These are phyloP conservation scores for Guadua angustifolia DNA, from an alignment of 176 grass and related monocot genomes.

Conservation along the genomic window DNA sequence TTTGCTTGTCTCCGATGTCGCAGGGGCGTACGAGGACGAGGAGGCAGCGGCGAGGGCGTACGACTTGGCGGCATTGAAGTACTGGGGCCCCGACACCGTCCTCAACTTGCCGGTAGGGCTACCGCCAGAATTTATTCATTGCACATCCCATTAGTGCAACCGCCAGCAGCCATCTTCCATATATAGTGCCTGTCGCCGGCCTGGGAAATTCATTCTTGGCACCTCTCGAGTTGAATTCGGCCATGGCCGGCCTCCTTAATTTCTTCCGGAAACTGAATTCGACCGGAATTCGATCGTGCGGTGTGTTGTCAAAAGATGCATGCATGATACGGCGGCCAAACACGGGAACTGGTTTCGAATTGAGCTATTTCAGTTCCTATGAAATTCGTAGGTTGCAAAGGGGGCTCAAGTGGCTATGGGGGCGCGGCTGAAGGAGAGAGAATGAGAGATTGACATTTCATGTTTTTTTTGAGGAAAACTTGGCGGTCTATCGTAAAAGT, in stretches of 20 bases:
- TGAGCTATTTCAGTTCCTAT: not conserved
- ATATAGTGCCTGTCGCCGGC: not conserved
- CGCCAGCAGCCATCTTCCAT: not conserved
- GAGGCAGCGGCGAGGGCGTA: conserved; percentile 81
- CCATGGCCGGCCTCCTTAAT: not conserved
- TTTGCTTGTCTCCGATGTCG: not conserved
- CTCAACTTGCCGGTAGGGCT: conserved; percentile 74
- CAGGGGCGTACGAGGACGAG: conserved; percentile 93
- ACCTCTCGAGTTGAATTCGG: not conserved
- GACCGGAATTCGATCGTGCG: too few relatives aligned
- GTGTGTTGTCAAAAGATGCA: not conserved
- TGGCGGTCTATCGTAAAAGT: too few relatives aligned
- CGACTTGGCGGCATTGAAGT: conserved; percentile 96
- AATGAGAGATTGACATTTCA: not conserved
- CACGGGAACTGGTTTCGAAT: not conserved
- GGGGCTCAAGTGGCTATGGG: too few relatives aligned
- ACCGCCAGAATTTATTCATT: conserved; percentile 34
- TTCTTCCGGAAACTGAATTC: not conserved
- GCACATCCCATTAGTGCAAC: not conserved
- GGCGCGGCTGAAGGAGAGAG: not conserved
- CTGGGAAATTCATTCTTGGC: not conserved
- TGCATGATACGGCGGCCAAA: not conserved
- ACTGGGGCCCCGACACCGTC: conserved; percentile 84
- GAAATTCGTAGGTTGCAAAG: not conserved
- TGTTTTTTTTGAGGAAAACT: not conserved